Conservation (phyloP, 2,329 filamentous ascomycete genomes). For the Ambrosiella cleistominuta region DNA sequence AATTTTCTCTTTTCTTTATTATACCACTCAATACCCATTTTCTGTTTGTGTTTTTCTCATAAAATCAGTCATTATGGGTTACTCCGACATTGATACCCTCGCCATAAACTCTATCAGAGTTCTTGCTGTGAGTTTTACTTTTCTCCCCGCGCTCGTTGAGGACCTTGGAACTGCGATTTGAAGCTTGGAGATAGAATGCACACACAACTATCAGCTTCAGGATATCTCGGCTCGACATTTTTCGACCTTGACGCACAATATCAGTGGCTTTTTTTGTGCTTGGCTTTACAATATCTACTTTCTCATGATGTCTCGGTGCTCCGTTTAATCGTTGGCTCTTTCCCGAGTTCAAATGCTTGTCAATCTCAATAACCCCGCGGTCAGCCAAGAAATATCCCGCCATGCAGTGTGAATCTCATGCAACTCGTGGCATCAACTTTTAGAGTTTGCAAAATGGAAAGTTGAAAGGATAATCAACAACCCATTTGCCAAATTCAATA, state of each 20-base stretch:
- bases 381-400: background rate
- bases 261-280: too few species aligned
- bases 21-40: constrained; percentile 13
- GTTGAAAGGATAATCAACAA: too few species aligned
- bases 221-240: background rate
- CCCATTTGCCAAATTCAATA: too few species aligned
- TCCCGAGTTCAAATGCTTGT: background rate
- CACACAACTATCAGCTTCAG: background rate
- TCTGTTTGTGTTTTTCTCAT: constrained; percentile 11
- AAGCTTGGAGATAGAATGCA: background rate
- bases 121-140: constrained; percentile 60
- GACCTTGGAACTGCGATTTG: constrained; percentile 19
- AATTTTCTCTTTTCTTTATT: constrained; percentile 16
- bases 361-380: background rate
- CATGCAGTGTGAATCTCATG: background rate
- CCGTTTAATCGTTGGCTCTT: background rate
- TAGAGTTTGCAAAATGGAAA: too few species aligned
- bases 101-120: constrained; percentile 97
- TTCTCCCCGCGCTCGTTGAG: constrained; percentile 13
- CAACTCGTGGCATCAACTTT: too few species aligned
- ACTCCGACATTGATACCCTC: constrained; percentile 70
- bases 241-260: too few species aligned
- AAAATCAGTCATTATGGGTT: constrained; percentile 53
- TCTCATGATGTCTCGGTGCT: background rate
- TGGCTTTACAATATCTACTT: too few species aligned